Evolutionary conservation across 495 filamentous ascomycete genomes (phyloP).

Genomic region (Cercophora sp.): DNA sequence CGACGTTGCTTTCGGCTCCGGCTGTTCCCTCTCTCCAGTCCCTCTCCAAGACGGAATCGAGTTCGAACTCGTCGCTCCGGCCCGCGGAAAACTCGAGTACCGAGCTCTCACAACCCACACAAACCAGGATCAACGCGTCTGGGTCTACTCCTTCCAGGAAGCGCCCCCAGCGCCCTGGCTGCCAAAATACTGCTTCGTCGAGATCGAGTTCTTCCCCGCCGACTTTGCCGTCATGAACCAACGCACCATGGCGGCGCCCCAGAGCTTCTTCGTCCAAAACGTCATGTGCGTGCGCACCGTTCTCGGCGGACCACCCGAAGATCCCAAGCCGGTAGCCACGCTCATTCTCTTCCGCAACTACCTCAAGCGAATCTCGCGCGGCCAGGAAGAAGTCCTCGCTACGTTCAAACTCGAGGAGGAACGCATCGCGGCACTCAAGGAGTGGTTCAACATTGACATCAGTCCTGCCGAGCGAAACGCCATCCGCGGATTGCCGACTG

Average conservation of each 20-base stretch:
- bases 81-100: slow-evolving; percentile 21
- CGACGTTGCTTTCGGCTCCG: slow-evolving; percentile 68
- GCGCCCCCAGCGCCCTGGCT: slow-evolving; percentile 24
- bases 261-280: slow-evolving; percentile 40
- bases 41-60: slow-evolving; percentile 20
- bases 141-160: slow-evolving; percentile 40
- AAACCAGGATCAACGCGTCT: slow-evolving; percentile 30
- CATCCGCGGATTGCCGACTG: slow-evolving; percentile 49
- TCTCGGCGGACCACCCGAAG: slow-evolving; percentile 40
- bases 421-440: slow-evolving; percentile 46
- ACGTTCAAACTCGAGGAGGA: slow-evolving; percentile 48
- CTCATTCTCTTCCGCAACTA: slow-evolving; percentile 54
- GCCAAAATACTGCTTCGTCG: slow-evolving; percentile 39
- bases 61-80: slow-evolving; percentile 9
- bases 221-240: slow-evolving; percentile 62
- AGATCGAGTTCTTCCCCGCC: slow-evolving; percentile 38
- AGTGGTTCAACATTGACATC: slow-evolving; percentile 55
- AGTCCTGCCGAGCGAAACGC: slow-evolving; percentile 46
- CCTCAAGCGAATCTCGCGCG: slow-evolving; percentile 55
- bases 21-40: slow-evolving; percentile 31
- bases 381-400: slow-evolving; percentile 44
- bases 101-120: slow-evolving; percentile 24
- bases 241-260: slow-evolving; percentile 33
- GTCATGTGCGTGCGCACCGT: slow-evolving; percentile 38
- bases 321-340: slow-evolving; percentile 20